Base-by-base conservation (phyloP, 2,329 filamentous ascomycete species). In the Arthrobotrys sphaeroides region DNA sequence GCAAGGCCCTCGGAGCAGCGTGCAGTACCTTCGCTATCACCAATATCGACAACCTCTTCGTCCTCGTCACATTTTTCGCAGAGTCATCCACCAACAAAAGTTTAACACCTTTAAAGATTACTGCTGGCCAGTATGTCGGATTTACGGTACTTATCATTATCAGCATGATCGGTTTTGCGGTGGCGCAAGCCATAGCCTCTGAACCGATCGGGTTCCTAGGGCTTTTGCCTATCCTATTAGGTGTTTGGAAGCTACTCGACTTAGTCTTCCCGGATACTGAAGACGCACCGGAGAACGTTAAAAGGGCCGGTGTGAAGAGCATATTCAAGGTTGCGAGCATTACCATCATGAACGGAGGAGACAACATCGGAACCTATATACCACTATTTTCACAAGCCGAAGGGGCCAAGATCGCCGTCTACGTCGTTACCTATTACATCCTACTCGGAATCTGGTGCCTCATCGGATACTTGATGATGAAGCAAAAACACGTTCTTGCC, bases 201-300 rank as follows among this genome's bases (percentile, higher is more conserved):
- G 80, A 82, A 73, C 82, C 82, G 2, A 82, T 83, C 42, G 82
- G 82, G 3, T 83, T 83, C 40, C 78, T 82, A 6, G 81, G 82
- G 72, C 77, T 82, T 1, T 60, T 82, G 5, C 82, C 82, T 6
- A 79, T 82, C 12, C 68, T 82, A 13, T 78, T 83, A 3, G 82
- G 81, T 9, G 49, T 81, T 9, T 83, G 81, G 81, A 80, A 78
- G 57, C 43, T 60, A 78, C 26, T 64, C n/a, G 24, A 33, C 7
- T 16, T 70, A 10, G 2, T 81, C 6, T 61, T 80, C 13, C 72
- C 78, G 3, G 77, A 77, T n/a, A 77, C 61, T 20, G 78, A 77
- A 33, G 70, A 61, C 45, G 22, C 24, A 22, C 12, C 68, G 12
- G 62, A 70, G 28, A 70, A 73, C 7, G 60, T 75, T 10, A 69